Base-by-base conservation (phyloP, 176 grass and related monocot genomes). In the Rhynchospora breviuscula region DNA sequence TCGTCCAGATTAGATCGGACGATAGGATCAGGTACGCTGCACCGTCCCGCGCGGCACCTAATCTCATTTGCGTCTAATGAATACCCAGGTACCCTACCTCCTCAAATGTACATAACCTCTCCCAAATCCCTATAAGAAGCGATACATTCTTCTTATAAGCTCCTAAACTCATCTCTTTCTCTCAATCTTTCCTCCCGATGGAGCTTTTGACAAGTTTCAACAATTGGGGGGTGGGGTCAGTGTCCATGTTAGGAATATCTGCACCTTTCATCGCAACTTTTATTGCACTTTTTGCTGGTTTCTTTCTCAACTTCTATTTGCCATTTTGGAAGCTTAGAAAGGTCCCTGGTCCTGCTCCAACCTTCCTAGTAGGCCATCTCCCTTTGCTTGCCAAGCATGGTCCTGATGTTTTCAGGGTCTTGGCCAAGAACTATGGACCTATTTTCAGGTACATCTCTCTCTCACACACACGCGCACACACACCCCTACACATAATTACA, bases 371-470 rank as follows among this genome's bases (percentile, higher is more conserved):
- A 9, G 87, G 93, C 8, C 87, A 92, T 84, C 88, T 95, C 10
- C 93, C 87, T 59, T 89, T 91, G 83, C 93, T 95, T 52, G 88
- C 88, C 66, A 74, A 82, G 31, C 70, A 95, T 46, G 90, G 93
- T 4, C 88, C 93, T 8, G 88, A 95, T 73, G 87, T 90, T 78
- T 92, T 95, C 52, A 46, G 62, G 18, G 52, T 87, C 75, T 85
- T 95, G 43, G 90, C 93, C 54, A 88, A 60, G 88, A 86, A 84
- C 52, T 86, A 92, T 59, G 93, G 93, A 8, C 85, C 90, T 0
- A 82, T 95, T 61, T 95, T 92, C 75, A 92, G 92, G 92, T 90
- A 79, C 26, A 7, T 29, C 11, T 2, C 46, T 25, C 48, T 8
- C 4, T 77, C 22, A 0, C 18, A 4, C 62, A n/a, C 62, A 8